Conservation (phyloP, 352 stramenopile species). For the Phytophthora hibernalis region DNA sequence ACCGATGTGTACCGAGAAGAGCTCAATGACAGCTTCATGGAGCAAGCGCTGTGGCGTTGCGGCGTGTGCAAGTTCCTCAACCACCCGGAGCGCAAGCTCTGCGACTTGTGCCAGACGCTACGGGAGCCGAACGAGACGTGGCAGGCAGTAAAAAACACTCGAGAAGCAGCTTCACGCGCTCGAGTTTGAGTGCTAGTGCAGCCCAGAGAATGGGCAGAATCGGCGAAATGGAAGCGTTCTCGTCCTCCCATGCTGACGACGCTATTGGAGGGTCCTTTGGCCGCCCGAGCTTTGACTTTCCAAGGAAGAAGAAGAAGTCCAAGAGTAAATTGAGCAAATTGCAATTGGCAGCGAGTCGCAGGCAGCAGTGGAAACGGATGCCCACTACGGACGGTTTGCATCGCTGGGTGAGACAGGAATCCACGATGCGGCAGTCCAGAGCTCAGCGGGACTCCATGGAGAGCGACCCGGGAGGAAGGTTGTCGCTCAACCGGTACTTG, state of each 20-base stretch:
- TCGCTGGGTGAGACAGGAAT: conserved; percentile 67
- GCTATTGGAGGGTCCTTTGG: conserved; percentile 44
- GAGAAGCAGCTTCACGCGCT: conserved; percentile 29
- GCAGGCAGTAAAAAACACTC: conserved; percentile 44
- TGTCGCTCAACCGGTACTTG: conserved; percentile 54
- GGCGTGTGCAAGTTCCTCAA: conserved; percentile 92
- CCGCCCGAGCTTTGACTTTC: conserved; percentile 39
- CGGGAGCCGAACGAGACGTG: conserved; percentile 61
- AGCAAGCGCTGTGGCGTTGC: conserved; percentile 87
- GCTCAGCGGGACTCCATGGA: conserved; percentile 57
- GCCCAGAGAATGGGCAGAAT: conserved; percentile 53
- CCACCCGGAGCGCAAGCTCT: conserved; percentile 79
- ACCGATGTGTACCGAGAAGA: conserved; percentile 81
- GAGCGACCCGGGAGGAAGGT: conserved; percentile 49
- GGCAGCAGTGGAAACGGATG: conserved; percentile 83
- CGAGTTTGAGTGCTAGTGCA: conserved; percentile 33
- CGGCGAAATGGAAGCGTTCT: conserved; percentile 54
- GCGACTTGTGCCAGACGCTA: conserved; percentile 86
- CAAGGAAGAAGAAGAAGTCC: conserved; percentile 17
- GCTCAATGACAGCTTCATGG: conserved; percentile 85
- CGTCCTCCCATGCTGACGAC: conserved; percentile 41
- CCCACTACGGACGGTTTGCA: conserved; percentile 75
- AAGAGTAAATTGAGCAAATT: conserved; percentile 72
- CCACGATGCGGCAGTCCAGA: conserved; percentile 22
- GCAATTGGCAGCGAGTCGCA: conserved; percentile 72